phyloP scores from a whole-genome alignment of 1,284 basidiomycete genomes.

The Thecaphora frezii region DNA sequence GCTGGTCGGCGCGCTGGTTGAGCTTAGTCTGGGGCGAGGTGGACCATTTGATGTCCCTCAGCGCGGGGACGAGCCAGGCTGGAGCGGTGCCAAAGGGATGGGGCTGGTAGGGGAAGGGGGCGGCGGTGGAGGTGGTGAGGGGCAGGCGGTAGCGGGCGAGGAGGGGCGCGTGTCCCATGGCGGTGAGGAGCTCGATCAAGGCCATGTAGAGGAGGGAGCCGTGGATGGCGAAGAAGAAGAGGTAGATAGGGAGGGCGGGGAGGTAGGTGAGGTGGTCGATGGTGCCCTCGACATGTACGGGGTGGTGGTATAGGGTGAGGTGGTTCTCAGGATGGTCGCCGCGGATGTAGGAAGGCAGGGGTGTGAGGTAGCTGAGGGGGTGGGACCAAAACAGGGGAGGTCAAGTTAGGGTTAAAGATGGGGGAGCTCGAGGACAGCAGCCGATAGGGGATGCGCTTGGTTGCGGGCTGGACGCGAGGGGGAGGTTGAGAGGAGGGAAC shows the following conservation, averaged over 20 bases:
- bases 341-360: slow-evolving; percentile 50
- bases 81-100: slow-evolving; percentile 57
- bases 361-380: slow-evolving; percentile 43
- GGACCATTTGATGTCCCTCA: slow-evolving; percentile 45
- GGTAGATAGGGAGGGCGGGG: slow-evolving; percentile 55
- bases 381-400: not conserved
- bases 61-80: slow-evolving; percentile 40
- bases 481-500: slow-evolving; percentile 3
- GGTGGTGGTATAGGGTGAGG: slow-evolving; percentile 46
- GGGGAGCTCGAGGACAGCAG: not conserved
- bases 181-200: slow-evolving; percentile 31
- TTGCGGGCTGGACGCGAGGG: not conserved
- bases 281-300: slow-evolving; percentile 44
- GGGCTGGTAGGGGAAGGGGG: slow-evolving; percentile 39
- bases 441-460: not conserved
- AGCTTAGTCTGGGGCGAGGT: slow-evolving; percentile 22
- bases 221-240: slow-evolving; percentile 39
- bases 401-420: not conserved
- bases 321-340: slow-evolving; percentile 56
- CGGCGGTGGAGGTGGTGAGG: slow-evolving; percentile 1
- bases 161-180: slow-evolving; percentile 29
- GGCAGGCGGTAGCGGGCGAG: slow-evolving; percentile 8
- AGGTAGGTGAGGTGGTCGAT: slow-evolving; percentile 54
- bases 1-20: slow-evolving; percentile 19
- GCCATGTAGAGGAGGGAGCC: slow-evolving; percentile 39